A percentile compares a stretch with the other conserved stretches of the same genome.
These are phyloP conservation scores for Parathielavia appendiculata DNA, from an alignment of 495 filamentous ascomycete species.

Conservation along the genomic window DNA sequence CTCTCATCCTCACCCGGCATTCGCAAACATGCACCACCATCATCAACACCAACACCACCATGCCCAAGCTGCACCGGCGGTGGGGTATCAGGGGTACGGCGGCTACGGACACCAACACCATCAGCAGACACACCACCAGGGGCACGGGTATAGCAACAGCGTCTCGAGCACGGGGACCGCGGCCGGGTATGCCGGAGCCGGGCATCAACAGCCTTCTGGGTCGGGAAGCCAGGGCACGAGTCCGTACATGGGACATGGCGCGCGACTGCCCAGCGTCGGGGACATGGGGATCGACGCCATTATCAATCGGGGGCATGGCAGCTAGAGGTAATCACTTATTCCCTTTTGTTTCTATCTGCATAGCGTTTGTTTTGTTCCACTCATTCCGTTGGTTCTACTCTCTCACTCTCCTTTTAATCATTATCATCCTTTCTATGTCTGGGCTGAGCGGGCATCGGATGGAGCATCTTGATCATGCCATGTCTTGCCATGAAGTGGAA, in stretches of 20 bases:
- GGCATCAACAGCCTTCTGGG: constrained; percentile 10
- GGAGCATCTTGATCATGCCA: neutral
- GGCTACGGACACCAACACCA: constrained; percentile 11
- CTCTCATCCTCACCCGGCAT: constrained; percentile 16
- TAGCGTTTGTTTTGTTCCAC: neutral
- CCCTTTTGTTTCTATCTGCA: neutral
- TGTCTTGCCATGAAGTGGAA: neutral
- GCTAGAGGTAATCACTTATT: neutral
- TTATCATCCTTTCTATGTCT: constrained; percentile 3
- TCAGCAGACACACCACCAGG: constrained; percentile 24
- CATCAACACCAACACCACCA: constrained; percentile 24
- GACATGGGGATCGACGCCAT: constrained; percentile 55
- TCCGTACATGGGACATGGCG: constrained; percentile 43
- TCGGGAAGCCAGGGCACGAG: constrained; percentile 37
- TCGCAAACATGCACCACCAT: constrained; percentile 10
- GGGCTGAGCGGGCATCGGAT: too few species aligned
- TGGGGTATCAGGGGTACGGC: constrained; percentile 11
- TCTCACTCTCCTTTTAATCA: constrained; percentile 6
- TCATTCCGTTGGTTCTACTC: constrained; percentile 10
- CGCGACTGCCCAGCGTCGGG: constrained; percentile 45
- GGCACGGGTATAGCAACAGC: constrained; percentile 41
- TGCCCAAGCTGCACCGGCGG: neutral
- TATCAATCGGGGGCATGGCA: constrained; percentile 42
- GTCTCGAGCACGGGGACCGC: constrained; percentile 36
- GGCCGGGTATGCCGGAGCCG: neutral